Evolutionary conservation across 495 filamentous ascomycete species (phyloP).

Genomic region (Lineolata rhizophorae): DNA sequence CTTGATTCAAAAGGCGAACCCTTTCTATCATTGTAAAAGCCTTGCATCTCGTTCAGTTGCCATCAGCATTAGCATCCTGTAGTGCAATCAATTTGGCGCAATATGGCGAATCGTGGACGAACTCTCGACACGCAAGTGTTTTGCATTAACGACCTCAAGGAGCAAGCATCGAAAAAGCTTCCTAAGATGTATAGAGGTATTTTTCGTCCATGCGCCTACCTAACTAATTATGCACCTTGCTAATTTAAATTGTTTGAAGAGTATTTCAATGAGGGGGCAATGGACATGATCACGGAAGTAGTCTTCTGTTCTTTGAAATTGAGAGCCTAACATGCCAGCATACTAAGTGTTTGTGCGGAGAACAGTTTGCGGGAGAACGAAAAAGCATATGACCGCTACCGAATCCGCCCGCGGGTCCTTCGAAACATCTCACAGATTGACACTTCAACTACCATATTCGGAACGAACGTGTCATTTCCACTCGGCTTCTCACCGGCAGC

Average conservation of each 20-base stretch:
- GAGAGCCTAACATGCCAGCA: background rate
- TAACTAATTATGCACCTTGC: background rate
- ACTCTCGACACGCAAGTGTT: too few species aligned
- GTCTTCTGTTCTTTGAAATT: background rate
- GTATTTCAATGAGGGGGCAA: background rate
- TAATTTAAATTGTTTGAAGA: background rate
- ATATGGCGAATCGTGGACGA: too few species aligned
- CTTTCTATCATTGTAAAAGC: too few species aligned
- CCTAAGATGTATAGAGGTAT: background rate
- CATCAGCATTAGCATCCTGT: too few species aligned
- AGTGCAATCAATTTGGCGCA: too few species aligned
- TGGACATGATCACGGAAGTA: background rate
- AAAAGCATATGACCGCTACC: background rate
- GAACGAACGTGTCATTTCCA: background rate
- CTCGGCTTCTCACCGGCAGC: background rate
- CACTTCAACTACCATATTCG: background rate
- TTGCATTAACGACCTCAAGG: background rate
- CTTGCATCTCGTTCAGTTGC: too few species aligned
- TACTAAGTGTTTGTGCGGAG: background rate
- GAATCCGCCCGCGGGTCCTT: background rate
- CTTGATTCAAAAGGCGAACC: too few species aligned
- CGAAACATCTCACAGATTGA: background rate
- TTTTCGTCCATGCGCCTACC: background rate
- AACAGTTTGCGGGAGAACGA: too few species aligned
- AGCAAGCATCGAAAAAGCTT: background rate